These are phyloP conservation scores for Diplocarpon rosae DNA, from an alignment of 2,329 filamentous ascomycete genomes.

Conservation along the genomic window DNA sequence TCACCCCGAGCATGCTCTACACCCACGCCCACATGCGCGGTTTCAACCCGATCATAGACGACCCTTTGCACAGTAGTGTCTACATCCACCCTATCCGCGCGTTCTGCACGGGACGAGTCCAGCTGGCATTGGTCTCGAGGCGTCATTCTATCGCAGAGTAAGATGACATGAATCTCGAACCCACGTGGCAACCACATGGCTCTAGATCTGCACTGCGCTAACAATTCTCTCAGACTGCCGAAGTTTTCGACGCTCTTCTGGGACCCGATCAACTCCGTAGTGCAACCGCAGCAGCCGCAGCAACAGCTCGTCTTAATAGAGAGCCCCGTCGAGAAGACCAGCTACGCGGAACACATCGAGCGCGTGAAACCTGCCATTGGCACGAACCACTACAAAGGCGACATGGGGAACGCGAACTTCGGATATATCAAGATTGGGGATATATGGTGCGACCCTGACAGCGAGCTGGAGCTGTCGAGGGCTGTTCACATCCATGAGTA, in stretches of 20 bases:
- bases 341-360: constrained; percentile 8
- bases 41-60: background rate
- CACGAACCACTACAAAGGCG: constrained; percentile 17
- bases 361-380: constrained; percentile 4
- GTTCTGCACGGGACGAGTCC: background rate
- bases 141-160: background rate
- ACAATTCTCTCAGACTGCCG: constrained; percentile 5
- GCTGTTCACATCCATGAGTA: background rate
- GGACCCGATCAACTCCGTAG: constrained; percentile 10
- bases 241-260: constrained; percentile 10
- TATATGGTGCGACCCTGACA: constrained; percentile 25
- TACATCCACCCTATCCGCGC: constrained; percentile 8
- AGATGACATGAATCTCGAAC: background rate
- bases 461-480: constrained; percentile 7
- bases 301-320: background rate
- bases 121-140: background rate
- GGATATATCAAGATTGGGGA: constrained; percentile 21
- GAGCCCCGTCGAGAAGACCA: background rate
- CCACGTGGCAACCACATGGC: background rate
- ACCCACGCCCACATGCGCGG: constrained; percentile 16
- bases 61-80: constrained; percentile 13
- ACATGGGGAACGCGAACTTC: constrained; percentile 18
- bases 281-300: background rate
- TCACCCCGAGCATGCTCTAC: constrained; percentile 16
- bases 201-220: background rate